phyloP scores from a whole-genome alignment of 208 protist genomes.

The Sergeia podlipaevii region DNA sequence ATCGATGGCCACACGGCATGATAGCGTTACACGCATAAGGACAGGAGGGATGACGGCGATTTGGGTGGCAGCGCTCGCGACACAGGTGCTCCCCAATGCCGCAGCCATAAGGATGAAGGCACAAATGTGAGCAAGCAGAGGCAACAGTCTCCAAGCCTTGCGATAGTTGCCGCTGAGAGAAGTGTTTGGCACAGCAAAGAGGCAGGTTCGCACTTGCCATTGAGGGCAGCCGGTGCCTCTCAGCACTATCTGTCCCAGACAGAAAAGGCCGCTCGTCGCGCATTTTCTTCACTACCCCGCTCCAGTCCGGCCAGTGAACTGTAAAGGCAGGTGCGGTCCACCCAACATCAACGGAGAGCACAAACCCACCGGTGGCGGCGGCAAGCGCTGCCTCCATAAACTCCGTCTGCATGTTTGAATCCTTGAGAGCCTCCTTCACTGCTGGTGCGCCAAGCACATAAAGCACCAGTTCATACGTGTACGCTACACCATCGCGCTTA shows the following conservation, averaged over 20 bases:
- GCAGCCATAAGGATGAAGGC: constrained; percentile 56
- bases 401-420: constrained; percentile 32
- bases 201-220: constrained; percentile 62
- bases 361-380: constrained; percentile 46
- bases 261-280: constrained; percentile 40
- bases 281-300: constrained; percentile 60
- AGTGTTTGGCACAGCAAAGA: constrained; percentile 73
- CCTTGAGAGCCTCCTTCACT: constrained; percentile 16
- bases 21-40: constrained; percentile 47
- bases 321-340: constrained; percentile 56
- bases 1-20: constrained; percentile 76
- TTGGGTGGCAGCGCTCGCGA: constrained; percentile 52
- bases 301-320: constrained; percentile 65
- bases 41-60: constrained; percentile 38
- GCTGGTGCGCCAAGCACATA: constrained; percentile 48
- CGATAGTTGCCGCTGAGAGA: constrained; percentile 64
- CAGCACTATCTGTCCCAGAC: constrained; percentile 13
- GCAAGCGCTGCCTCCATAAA: constrained; percentile 53
- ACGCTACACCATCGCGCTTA: constrained; percentile 36
- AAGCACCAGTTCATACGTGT: constrained; percentile 64
- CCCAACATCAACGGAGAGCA: constrained; percentile 68
- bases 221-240: constrained; percentile 34
- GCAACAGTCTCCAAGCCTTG: constrained; percentile 43
- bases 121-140: constrained; percentile 50
- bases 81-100: constrained; percentile 56